Percentiles rank a stretch among this genome's conserved stretches.
Evolutionary conservation across 2,329 filamentous ascomycete species (phyloP).

Genomic region (Bipolaris bicolor): DNA sequence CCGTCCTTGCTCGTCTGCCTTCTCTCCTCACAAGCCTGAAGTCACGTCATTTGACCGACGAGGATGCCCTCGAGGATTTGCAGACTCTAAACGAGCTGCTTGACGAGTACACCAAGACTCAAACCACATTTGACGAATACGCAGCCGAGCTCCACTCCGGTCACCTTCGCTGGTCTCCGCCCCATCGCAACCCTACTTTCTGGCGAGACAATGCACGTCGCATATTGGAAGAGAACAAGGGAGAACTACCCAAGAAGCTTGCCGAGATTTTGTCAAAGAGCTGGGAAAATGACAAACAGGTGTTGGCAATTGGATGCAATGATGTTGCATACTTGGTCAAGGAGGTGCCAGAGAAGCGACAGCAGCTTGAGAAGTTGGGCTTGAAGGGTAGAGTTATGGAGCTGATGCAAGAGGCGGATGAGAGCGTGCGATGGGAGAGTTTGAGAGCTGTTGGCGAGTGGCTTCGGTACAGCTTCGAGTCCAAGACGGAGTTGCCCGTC

Average conservation of each 20-base stretch:
- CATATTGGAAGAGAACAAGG: conserved; percentile 83
- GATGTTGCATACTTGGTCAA: conserved; percentile 88
- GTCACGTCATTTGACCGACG: conserved; percentile 57
- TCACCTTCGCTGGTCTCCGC: conserved; percentile 90
- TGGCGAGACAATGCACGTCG: conserved; percentile 90
- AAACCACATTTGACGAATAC: conserved; percentile 71
- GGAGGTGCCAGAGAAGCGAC: conserved; percentile 83
- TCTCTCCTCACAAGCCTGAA: conserved; percentile 64
- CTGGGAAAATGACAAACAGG: conserved; percentile 84
- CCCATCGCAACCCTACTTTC: conserved; percentile 84
- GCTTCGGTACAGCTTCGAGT: conserved; percentile 67
- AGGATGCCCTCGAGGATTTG: conserved; percentile 60
- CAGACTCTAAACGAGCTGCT: conserved; percentile 65
- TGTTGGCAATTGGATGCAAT: conserved; percentile 90
- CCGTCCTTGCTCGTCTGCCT: conserved; percentile 83
- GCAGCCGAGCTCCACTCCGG: conserved; percentile 84
- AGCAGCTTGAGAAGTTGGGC: conserved; percentile 79
- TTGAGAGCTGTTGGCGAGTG: conserved; percentile 81
- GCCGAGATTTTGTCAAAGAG: conserved; percentile 84
- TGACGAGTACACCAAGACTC: conserved; percentile 79
- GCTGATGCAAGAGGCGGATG: conserved; percentile 87
- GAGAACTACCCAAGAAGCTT: conserved; percentile 77
- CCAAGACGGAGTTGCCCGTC: conserved; percentile 41
- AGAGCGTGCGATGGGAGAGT: conserved; percentile 91
- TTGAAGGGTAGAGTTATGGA: conserved; percentile 90